These are phyloP conservation scores for Candida dubliniensis DNA, from an alignment of 1,139 yeast species.

Conservation along the genomic window DNA sequence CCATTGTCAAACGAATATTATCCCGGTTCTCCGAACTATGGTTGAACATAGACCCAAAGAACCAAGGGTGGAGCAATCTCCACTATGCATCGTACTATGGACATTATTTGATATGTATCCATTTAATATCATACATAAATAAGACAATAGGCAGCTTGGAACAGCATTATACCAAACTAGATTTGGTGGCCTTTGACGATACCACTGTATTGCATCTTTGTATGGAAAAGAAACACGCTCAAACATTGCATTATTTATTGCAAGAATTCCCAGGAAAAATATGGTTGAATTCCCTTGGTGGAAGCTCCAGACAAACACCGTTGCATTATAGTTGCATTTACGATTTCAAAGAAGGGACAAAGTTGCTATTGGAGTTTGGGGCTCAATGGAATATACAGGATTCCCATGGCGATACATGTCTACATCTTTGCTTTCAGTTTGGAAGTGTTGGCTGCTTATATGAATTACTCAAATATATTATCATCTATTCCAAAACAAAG, in stretches of 20 bases:
- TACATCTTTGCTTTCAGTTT: constrained; percentile 79
- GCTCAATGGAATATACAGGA: constrained; percentile 69
- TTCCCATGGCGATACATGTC: constrained; percentile 67
- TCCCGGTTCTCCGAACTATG: constrained; percentile 74
- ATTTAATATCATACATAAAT: constrained; percentile 41
- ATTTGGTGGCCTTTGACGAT: constrained; percentile 58
- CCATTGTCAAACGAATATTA: constrained; percentile 70
- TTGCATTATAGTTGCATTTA: constrained; percentile 69
- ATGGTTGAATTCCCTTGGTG: constrained; percentile 54
- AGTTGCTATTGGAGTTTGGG: constrained; percentile 73
- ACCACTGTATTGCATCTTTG: constrained; percentile 80
- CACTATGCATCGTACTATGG: constrained; percentile 88
- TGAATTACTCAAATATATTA: constrained; percentile 47
- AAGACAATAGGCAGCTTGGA: constrained; percentile 20
- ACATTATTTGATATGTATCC: constrained; percentile 73
- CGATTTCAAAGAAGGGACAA: constrained; percentile 71
- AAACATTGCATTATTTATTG: constrained; percentile 76
- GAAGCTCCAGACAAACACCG: constrained; percentile 62
- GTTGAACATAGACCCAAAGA: constrained; percentile 64
- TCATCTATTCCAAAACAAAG: constrained; percentile 15
- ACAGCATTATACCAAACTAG: constrained; percentile 24
- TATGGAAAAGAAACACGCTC: constrained; percentile 63
- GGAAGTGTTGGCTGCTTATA: constrained; percentile 69
- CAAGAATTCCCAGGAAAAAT: constrained; percentile 74
- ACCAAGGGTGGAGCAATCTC: constrained; percentile 84